Percentiles rank a stretch among this genome's conserved stretches.
Conservation (phyloP, 768 basidiomycete genomes). For the Mycena vulgaris region DNA sequence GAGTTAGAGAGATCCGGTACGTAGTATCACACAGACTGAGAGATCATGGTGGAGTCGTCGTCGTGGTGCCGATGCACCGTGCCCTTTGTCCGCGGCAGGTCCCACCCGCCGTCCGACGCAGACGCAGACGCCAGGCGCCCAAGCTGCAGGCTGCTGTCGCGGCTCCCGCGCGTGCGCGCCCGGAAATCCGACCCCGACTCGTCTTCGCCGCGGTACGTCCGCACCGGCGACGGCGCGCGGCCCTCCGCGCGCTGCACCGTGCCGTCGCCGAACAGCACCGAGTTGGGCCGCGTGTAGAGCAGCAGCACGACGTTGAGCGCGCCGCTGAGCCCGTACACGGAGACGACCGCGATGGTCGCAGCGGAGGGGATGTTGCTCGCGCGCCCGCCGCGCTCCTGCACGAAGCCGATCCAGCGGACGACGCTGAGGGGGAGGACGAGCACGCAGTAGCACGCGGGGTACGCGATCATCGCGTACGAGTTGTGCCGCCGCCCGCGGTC, state of each 20-base stretch:
- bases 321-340: constrained; percentile 57
- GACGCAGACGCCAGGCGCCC: constrained; percentile 26
- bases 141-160: constrained; percentile 15
- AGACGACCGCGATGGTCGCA: constrained; percentile 50
- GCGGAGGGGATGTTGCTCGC: constrained; percentile 41
- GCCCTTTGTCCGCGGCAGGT: constrained; percentile 4
- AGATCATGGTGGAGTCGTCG: constrained; percentile 1
- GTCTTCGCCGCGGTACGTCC: not conserved
- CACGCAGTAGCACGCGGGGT: constrained; percentile 54
- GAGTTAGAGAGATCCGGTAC: no score
- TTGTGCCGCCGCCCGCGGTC: constrained; percentile 36
- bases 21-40: not conserved
- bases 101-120: constrained; percentile 17
- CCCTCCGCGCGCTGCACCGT: not conserved
- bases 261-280: constrained; percentile 48
- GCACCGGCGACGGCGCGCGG: constrained; percentile 13
- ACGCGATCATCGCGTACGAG: constrained; percentile 51
- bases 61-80: not conserved
- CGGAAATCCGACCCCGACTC: constrained; percentile 5
- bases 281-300: constrained; percentile 51
- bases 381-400: constrained; percentile 33
- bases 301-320: constrained; percentile 57
- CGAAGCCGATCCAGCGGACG: constrained; percentile 56
- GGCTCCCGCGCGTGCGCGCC: not conserved
- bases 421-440: constrained; percentile 57